phyloP scores from a whole-genome alignment of 202 grass and related monocot genomes.

The Hordeum pubiflorum region DNA sequence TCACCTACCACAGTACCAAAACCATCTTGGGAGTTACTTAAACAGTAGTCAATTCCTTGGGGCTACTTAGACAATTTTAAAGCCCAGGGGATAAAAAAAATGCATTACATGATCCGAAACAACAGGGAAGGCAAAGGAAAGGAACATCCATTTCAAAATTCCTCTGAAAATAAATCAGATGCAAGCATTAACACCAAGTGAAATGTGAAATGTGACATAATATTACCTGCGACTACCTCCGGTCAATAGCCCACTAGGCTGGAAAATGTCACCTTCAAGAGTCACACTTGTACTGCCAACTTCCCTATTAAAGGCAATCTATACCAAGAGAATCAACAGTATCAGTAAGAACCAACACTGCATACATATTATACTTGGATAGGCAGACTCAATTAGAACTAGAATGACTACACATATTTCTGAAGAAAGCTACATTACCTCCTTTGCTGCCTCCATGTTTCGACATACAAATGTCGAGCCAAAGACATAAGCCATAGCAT shows the following conservation, averaged over 20 bases:
- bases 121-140: conserved; percentile 1
- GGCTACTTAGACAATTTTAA: background rate
- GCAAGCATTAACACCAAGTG: background rate
- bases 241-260: conserved; percentile 86
- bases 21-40: background rate
- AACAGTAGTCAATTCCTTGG: background rate
- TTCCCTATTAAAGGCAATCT: conserved; percentile 76
- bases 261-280: conserved; percentile 81
- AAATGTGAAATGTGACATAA: conserved; percentile 8
- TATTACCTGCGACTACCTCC: conserved; percentile 84
- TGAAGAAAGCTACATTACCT: conserved; percentile 44
- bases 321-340: conserved; percentile 10
- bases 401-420: background rate
- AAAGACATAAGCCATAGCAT: conserved; percentile 79
- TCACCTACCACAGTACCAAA: background rate
- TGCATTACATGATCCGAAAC: background rate
- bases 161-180: background rate
- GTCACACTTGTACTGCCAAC: conserved; percentile 74
- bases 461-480: conserved; percentile 89
- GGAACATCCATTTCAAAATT: conserved; percentile 16
- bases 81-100: background rate
- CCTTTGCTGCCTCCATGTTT: conserved; percentile 73
- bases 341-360: conserved; percentile 7
- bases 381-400: conserved; percentile 11
- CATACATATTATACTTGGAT: background rate